Evolutionary conservation across 2,329 filamentous ascomycete species (phyloP).

Genomic region (Arthroderma sp.): DNA sequence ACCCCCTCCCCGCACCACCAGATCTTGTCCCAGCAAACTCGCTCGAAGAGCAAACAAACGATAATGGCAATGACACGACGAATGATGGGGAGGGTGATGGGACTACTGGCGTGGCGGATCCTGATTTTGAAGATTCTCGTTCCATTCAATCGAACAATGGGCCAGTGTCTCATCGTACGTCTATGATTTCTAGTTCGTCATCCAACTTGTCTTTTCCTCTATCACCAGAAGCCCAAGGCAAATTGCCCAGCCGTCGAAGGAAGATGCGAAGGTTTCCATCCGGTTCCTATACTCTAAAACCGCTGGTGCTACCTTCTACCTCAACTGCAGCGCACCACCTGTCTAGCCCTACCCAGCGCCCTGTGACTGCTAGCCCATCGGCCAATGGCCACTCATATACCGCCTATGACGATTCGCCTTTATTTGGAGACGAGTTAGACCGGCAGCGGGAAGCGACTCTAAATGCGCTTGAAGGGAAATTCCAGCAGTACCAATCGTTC

Average conservation of each 20-base stretch:
- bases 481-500: conserved; percentile 14
- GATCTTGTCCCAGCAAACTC: too few relatives aligned
- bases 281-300: conserved; percentile 23
- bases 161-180: conserved; percentile 15
- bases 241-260: conserved; percentile 13
- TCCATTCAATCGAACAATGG: conserved; percentile 7
- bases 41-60: background rate
- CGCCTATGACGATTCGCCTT: conserved; percentile 11
- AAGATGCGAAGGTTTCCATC: conserved; percentile 24
- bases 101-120: background rate
- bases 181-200: conserved; percentile 14
- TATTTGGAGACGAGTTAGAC: conserved; percentile 15
- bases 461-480: conserved; percentile 20
- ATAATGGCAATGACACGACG: too few relatives aligned
- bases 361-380: conserved; percentile 2
- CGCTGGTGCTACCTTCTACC: conserved; percentile 18
- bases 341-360: background rate
- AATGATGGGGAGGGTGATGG: too few relatives aligned
- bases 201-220: conserved; percentile 14
- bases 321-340: conserved; percentile 8
- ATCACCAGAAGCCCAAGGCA: conserved; percentile 13
- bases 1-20: too few relatives aligned
- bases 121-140: conserved; percentile 13
- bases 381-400: background rate
- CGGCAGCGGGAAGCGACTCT: conserved; percentile 18